A percentile compares a stretch with the other conserved stretches of the same genome.
phyloP scores from a whole-genome alignment of 257 asterid species.

The Petrea volubilis region DNA sequence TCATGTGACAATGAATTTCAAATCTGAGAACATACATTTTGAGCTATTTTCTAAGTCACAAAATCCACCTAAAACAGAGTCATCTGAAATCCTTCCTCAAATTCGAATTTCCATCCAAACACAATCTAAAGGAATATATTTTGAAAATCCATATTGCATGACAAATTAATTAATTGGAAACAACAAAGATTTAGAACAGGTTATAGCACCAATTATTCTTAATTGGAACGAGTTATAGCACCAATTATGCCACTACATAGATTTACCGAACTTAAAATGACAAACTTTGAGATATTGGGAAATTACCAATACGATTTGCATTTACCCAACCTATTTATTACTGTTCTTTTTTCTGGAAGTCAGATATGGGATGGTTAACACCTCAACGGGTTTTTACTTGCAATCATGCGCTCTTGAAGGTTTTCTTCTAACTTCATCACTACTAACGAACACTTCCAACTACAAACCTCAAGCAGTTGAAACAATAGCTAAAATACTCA shows the following conservation, averaged over 20 bases:
- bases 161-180: background rate
- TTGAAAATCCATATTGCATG: background rate
- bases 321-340: background rate
- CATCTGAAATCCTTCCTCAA: too few species aligned
- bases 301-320: background rate
- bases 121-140: background rate
- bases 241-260: background rate
- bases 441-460: background rate
- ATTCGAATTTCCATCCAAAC: too few species aligned
- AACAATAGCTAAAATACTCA: background rate
- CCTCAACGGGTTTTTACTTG: background rate
- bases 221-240: background rate
- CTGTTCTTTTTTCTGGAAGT: background rate
- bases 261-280: background rate
- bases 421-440: constrained; percentile 9
- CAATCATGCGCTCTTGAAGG: background rate
- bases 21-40: too few species aligned
- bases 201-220: background rate
- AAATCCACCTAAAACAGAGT: too few species aligned
- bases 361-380: background rate
- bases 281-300: background rate
- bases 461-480: background rate
- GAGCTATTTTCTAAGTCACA: too few species aligned
- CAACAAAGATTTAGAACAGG: background rate
- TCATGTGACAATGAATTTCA: too few species aligned